Conservation (phyloP, 306 rosid genomes). For the Begonia loranthoides region DNA sequence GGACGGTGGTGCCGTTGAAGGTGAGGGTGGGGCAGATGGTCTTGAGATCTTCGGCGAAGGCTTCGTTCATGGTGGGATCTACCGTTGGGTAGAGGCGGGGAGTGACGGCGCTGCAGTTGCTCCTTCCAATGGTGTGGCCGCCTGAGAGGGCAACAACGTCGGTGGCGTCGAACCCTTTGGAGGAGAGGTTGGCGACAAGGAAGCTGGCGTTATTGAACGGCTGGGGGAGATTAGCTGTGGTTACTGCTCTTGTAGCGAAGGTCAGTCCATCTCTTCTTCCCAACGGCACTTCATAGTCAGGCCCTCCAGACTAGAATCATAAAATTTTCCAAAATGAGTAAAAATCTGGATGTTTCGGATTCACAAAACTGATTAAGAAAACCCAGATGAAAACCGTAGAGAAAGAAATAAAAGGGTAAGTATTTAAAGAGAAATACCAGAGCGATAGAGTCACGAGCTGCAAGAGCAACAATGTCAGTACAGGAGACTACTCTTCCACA, state of each 20-base stretch:
- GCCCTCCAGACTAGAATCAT: constrained; percentile 50
- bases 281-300: constrained; percentile 37
- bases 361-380: too few relatives aligned
- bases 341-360: too few relatives aligned
- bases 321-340: neutral
- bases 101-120: constrained; percentile 31
- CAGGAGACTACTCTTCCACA: constrained; percentile 62
- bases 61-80: constrained; percentile 36
- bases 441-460: constrained; percentile 48
- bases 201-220: constrained; percentile 15
- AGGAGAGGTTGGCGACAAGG: constrained; percentile 14
- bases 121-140: constrained; percentile 47
- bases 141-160: constrained; percentile 52
- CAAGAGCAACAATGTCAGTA: constrained; percentile 44
- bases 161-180: constrained; percentile 20
- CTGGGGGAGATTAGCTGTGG: constrained; percentile 22
- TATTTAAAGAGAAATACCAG: constrained; percentile 16
- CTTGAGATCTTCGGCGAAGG: constrained; percentile 30
- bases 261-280: constrained; percentile 44
- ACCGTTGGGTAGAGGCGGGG: constrained; percentile 30
- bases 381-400: neutral
- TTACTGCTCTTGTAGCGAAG: constrained; percentile 19
- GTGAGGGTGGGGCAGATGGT: constrained; percentile 12
- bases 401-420: neutral
- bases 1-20: constrained; percentile 16